Evolutionary conservation across 768 basidiomycete genomes (phyloP), one percentile per base, ranked within the genome.

Genomic region (Leucocoprinus birnbaumii): DNA sequence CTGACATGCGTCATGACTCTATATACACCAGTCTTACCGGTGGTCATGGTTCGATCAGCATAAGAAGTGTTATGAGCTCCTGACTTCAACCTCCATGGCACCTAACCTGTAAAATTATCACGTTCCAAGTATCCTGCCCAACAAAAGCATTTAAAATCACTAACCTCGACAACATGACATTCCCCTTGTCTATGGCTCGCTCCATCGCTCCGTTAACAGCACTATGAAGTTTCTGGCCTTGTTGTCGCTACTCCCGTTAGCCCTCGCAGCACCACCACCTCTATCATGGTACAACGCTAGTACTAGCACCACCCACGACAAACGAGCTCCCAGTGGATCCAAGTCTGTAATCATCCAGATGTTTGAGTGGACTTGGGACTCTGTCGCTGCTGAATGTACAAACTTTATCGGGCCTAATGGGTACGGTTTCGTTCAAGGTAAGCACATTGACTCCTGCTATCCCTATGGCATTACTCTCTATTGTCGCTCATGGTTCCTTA

Each of bases 371-470:
- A 76, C 64, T 10, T 83, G 80, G 80, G 72, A 74, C 55, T 79
- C 81, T 56, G 63, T 89, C 44, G 85, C 84, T 0, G 62, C 75
- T 2, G 86, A 89, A 65, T 89, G 86, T 67, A 80, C 75, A 3
- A 72, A 71, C 50, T 87, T 86, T 63, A 74, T 88, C 40, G 86
- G 86, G 1, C 85, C 86, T 3, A 79, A 82, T n/a, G 84, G 85
- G 8, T 80, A 87, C 62, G 86, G 85, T 5, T 87, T 77, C 60
- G 84, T 87, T 19, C 86, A 87, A 83, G 81, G 85, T 31, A 31
- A n/a, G n/a, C n/a, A n/a, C n/a, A n/a, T n/a, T 83, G 58, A 37
- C n/a, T 43, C 16, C 31, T n/a, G n/a, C n/a, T n/a, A n/a, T n/a
- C n/a, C n/a, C n/a, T n/a, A n/a, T n/a, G 3, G 4, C 21, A 14